These are phyloP conservation scores for Vigna radiata DNA, from an alignment of 306 rosid species.

Conservation along the genomic window DNA sequence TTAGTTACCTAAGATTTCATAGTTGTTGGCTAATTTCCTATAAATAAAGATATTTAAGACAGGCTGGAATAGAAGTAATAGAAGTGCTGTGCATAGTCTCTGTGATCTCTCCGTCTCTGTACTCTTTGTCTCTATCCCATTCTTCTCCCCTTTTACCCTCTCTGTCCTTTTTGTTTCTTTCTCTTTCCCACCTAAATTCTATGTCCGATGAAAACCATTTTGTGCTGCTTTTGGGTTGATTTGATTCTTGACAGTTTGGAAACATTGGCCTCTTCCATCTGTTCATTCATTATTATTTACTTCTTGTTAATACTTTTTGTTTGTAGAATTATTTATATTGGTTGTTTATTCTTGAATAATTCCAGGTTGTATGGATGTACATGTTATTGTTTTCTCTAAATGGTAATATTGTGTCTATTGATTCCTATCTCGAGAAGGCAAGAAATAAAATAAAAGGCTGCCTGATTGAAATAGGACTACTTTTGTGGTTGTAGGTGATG, in stretches of 20 bases:
- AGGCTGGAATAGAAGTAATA: not conserved
- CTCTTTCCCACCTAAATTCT: too few species aligned
- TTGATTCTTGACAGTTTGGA: constrained; percentile 31
- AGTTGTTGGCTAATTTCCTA: not conserved
- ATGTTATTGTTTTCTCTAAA: constrained; percentile 27
- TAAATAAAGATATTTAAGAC: not conserved
- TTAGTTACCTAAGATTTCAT: not conserved
- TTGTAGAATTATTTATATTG: constrained; percentile 15
- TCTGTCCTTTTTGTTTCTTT: too few species aligned
- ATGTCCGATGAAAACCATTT: not conserved
- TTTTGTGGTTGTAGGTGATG: constrained; percentile 68
- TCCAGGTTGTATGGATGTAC: constrained; percentile 14
- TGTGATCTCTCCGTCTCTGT: too few species aligned
- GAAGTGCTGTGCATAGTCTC: too few species aligned
- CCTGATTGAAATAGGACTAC: constrained; percentile 37
- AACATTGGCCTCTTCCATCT: constrained; percentile 12
- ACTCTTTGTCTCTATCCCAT: too few species aligned
- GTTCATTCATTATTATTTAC: constrained; percentile 17
- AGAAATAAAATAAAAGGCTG: constrained; percentile 27
- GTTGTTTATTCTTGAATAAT: constrained; percentile 18
- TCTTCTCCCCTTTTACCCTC: too few species aligned
- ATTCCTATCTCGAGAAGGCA: not conserved
- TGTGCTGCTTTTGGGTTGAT: constrained; percentile 15
- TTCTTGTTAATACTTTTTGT: constrained; percentile 13
- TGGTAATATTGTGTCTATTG: constrained; percentile 6